Evolutionary conservation across 768 basidiomycete genomes (phyloP).

Genomic region (Pleurotus sapidus): DNA sequence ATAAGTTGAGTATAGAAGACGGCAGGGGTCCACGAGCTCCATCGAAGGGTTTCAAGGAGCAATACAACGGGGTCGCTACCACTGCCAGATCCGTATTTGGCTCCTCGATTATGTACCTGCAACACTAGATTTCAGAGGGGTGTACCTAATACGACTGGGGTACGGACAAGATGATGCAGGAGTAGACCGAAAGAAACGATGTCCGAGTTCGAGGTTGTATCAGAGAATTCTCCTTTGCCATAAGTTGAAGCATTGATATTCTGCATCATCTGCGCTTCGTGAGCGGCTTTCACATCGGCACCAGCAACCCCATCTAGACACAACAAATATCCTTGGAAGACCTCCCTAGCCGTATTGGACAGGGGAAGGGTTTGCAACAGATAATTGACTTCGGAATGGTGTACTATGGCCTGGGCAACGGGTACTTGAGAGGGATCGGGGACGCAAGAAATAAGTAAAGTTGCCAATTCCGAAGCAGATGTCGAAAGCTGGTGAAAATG

Average conservation of each 20-base stretch:
- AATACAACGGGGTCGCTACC: constrained; percentile 47
- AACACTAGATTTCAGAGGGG: background rate
- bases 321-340: constrained; percentile 57
- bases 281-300: constrained; percentile 67
- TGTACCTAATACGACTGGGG: background rate
- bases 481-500: constrained; percentile 56
- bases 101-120: constrained; percentile 57
- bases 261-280: constrained; percentile 72
- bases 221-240: constrained; percentile 55
- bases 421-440: constrained; percentile 62
- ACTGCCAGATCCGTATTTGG: constrained; percentile 64
- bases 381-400: constrained; percentile 48
- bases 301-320: constrained; percentile 60
- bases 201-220: constrained; percentile 61
- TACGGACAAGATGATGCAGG: constrained; percentile 57
- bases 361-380: constrained; percentile 53
- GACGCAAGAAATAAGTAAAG: constrained; percentile 58
- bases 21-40: constrained; percentile 60
- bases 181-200: constrained; percentile 61
- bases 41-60: constrained; percentile 54
- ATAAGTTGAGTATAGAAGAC: constrained; percentile 70
- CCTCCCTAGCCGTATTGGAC: constrained; percentile 47
- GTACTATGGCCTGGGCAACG: constrained; percentile 52
- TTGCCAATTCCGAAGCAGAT: constrained; percentile 63
- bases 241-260: constrained; percentile 48